Conservation (phyloP, 495 filamentous ascomycete genomes). For the Acidomyces sp. region DNA sequence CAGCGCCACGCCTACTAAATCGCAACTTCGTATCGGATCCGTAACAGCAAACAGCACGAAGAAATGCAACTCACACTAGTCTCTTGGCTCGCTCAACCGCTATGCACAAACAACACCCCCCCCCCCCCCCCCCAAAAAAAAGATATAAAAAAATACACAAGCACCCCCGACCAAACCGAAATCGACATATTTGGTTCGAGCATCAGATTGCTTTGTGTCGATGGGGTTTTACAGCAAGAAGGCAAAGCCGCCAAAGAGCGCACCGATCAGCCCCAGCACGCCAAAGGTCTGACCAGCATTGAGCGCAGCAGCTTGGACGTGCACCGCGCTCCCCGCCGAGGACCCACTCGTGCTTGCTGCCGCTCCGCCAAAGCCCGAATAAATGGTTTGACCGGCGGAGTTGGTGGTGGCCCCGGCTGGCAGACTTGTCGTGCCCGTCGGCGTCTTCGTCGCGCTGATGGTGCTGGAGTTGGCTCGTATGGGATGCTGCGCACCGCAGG, state of each 20-base stretch:
- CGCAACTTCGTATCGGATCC: no score
- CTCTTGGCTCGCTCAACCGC: no score
- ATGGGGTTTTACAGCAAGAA: constrained; percentile 7
- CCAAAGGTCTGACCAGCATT: constrained; percentile 11
- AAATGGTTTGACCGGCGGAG: constrained; percentile 2
- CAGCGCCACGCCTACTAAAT: no score
- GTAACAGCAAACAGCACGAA: no score
- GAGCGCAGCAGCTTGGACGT: constrained; percentile 5
- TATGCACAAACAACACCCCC: no score
- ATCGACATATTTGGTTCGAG: no score
- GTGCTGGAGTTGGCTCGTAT: constrained; percentile 8
- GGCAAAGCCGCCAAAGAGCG: constrained; percentile 8
- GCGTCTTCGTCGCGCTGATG: constrained; percentile 1
- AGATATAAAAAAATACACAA: no score
- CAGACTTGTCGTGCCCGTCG: not conserved
- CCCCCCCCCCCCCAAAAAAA: no score
- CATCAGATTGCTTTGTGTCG: no score
- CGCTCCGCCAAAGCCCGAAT: constrained; percentile 9
- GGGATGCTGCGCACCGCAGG: constrained; percentile 54
- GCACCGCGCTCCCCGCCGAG: not conserved
- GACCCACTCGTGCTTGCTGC: not conserved
- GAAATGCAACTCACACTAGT: no score
- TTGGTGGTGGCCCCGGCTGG: constrained; percentile 1
- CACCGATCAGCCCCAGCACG: constrained; percentile 7
- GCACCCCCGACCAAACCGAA: no score